These are phyloP conservation scores for Candida tammaniensis DNA, from an alignment of 805 yeast genomes.

Conservation along the genomic window DNA sequence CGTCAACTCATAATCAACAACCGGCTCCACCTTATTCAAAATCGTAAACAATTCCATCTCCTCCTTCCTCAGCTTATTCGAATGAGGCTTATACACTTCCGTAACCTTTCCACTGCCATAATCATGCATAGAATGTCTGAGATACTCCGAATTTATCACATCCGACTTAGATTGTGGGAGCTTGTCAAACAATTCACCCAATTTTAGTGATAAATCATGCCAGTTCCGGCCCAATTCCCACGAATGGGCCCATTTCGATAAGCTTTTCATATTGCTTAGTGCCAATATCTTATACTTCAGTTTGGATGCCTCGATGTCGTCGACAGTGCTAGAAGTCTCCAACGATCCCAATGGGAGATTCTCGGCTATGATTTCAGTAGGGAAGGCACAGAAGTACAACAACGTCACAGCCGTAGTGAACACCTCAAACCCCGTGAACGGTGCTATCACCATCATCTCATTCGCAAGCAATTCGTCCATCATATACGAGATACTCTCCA, in stretches of 20 bases:
- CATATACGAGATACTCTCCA: slow-evolving; percentile 22
- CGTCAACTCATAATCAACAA: slow-evolving; percentile 15
- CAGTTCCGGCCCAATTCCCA: slow-evolving; percentile 32
- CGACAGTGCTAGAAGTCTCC: not conserved
- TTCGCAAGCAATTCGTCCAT: slow-evolving; percentile 18
- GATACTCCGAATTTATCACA: slow-evolving; percentile 17
- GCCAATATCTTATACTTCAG: slow-evolving; percentile 19
- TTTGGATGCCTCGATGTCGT: slow-evolving; percentile 4
- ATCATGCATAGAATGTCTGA: slow-evolving; percentile 27
- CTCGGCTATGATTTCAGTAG: slow-evolving; percentile 17
- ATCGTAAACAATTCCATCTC: slow-evolving; percentile 4
- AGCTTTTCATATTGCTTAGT: slow-evolving; percentile 18
- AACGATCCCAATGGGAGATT: slow-evolving; percentile 6
- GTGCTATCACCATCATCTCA: slow-evolving; percentile 31
- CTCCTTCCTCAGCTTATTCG: slow-evolving; percentile 5
- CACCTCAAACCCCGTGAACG: slow-evolving; percentile 36
- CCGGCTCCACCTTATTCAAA: slow-evolving; percentile 11
- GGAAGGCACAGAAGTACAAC: slow-evolving; percentile 27
- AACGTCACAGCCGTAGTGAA: slow-evolving; percentile 35
- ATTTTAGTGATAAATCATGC: slow-evolving; percentile 22
- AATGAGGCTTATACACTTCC: slow-evolving; percentile 16
- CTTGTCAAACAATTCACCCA: slow-evolving; percentile 21
- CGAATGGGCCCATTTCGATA: slow-evolving; percentile 23
- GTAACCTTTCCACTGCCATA: slow-evolving; percentile 27
- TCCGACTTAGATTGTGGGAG: slow-evolving; percentile 10